Evolutionary conservation across 2,329 filamentous ascomycete genomes (phyloP), one percentile per base, ranked within the genome.

Genomic region (Alternaria sp.): DNA sequence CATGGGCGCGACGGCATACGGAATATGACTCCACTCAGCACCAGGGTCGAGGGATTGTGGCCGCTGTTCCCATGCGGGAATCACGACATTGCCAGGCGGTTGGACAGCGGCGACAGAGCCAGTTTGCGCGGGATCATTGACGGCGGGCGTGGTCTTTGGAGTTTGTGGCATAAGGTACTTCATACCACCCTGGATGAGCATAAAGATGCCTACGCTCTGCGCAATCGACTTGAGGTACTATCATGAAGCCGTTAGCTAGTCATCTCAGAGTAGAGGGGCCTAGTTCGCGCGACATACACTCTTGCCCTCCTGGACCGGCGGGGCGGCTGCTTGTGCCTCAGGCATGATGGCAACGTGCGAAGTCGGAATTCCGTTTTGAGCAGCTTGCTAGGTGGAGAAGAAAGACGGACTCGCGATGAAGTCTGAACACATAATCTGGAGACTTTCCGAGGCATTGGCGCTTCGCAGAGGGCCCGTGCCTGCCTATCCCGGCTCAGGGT

Each of bases 1-100:
- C 72, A 98, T 92, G 23, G 95, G 93, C 36, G 90, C 90, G 61
- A 97, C 83, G 56, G 84, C 85, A 65, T 88, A 84, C 1, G 93
- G 92, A 17, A 92, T 79, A 1, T 79, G 77, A 68, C 84, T 90
- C 75, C 88, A 89, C 50, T 83, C 79, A 23, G 88, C 88, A 44
- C 71, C 71, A 3, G 70, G 66, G 78, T 88, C 76, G 72, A 88
- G 80, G 17, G 71, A 66, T 26, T 61, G 62, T 10, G 78, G 77
- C 34, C 77, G 71, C 49, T 74, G 62, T 36, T 72, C 68, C 66
- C 76, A 79, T 7, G 69, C 66, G 28, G 78, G 76, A 40, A 79
- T 76, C 9, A 71, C 64, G 45, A 71, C 75, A 52, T 72, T 76
- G 56, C 41, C 41, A 61, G 54, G 40, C 58, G 67, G 45, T 55